phyloP scores from a whole-genome alignment of 2,329 filamentous ascomycete genomes.

The Dactylellina sp. region DNA sequence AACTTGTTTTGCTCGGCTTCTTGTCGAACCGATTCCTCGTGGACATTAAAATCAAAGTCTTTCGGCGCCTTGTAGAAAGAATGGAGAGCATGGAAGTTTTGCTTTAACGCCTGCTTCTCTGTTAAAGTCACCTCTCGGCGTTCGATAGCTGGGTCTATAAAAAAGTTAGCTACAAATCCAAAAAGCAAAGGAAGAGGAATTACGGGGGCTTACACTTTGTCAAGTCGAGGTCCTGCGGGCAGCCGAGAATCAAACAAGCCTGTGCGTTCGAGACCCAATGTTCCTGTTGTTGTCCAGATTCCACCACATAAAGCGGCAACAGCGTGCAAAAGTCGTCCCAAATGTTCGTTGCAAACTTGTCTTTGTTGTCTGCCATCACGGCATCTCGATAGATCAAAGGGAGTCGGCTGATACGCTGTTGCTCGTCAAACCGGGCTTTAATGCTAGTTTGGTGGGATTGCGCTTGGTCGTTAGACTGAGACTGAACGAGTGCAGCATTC shows the following conservation, averaged over 20 bases:
- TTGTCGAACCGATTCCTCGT: slow-evolving; percentile 30
- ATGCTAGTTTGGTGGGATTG: slow-evolving; percentile 10
- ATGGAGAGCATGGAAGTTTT: slow-evolving; percentile 49
- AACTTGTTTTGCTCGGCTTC: slow-evolving; percentile 45
- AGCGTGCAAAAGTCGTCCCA: slow-evolving; percentile 35
- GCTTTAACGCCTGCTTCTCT: slow-evolving; percentile 39
- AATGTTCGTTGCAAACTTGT: slow-evolving; percentile 28
- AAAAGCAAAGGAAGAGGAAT: no score
- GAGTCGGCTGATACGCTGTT: slow-evolving; percentile 36
- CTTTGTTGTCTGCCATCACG: slow-evolving; percentile 24
- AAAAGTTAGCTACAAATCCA: slow-evolving; percentile 12
- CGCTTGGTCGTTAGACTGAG: slow-evolving; percentile 9
- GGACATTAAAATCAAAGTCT: slow-evolving; percentile 34
- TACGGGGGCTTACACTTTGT: slow-evolving; percentile 26
- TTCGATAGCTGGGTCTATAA: slow-evolving; percentile 20
- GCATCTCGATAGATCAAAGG: slow-evolving; percentile 40
- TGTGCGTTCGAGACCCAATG: slow-evolving; percentile 49
- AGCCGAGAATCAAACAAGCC: slow-evolving; percentile 45
- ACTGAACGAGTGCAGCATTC: not conserved
- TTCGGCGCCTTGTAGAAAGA: slow-evolving; percentile 33
- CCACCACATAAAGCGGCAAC: slow-evolving; percentile 40
- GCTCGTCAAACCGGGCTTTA: slow-evolving; percentile 34
- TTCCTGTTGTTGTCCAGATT: slow-evolving; percentile 30
- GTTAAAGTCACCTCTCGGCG: slow-evolving; percentile 17
- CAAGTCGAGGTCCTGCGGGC: slow-evolving; percentile 48